Evolutionary conservation across 164 flowering plant genomes (phyloP).

Genomic region (Warburgia ugandensis): DNA sequence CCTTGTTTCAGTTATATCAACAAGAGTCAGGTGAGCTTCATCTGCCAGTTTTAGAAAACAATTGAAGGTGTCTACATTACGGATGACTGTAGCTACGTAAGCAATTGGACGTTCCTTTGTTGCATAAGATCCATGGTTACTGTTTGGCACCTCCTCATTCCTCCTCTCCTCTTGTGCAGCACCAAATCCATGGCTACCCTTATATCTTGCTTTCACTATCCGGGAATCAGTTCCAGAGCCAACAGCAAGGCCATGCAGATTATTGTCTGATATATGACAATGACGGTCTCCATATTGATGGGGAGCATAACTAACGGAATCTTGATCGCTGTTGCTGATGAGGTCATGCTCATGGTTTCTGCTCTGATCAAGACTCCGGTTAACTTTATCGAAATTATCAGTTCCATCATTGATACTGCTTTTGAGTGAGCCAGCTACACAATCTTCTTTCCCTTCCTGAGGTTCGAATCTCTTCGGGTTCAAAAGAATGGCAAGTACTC

Average conservation of each 20-base stretch:
- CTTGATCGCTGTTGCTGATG: no score
- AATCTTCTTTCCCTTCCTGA: not conserved
- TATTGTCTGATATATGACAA: not conserved
- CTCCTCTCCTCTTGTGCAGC: not conserved
- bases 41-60: constrained; percentile 43
- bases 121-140: constrained; percentile 1
- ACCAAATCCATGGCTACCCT: not conserved
- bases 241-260: not conserved
- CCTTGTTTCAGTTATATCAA: constrained; percentile 44
- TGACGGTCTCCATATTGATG: no score
- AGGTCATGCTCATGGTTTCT: not conserved
- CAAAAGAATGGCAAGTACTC: constrained; percentile 45
- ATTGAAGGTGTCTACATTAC: constrained; percentile 66
- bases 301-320: no score
- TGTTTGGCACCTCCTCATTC: not conserved
- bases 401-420: not conserved
- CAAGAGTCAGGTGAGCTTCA: constrained; percentile 42
- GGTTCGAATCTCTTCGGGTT: constrained; percentile 13
- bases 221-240: not conserved
- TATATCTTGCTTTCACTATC: not conserved
- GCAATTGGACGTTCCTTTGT: constrained; percentile 37
- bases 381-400: not conserved
- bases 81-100: constrained; percentile 74
- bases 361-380: not conserved
- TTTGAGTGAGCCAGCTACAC: not conserved